Percentiles rank a stretch among this genome's conserved stretches.
phyloP scores from a whole-genome alignment of 208 protist genomes.

The Wallacemonas sp. region DNA sequence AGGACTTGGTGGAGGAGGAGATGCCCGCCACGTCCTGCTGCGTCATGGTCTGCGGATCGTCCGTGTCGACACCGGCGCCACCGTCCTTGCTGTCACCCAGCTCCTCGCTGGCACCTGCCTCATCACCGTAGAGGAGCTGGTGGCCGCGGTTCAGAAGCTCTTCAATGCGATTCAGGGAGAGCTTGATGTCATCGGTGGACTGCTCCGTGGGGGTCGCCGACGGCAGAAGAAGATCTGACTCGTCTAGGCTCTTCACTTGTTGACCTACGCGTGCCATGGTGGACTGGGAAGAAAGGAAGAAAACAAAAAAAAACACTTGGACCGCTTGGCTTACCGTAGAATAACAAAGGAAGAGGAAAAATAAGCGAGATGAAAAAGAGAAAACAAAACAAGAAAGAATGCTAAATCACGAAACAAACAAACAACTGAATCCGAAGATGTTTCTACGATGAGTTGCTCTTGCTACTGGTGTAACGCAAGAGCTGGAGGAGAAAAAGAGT shows the following conservation, averaged over 20 bases:
- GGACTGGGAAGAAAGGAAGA: background rate
- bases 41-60: conserved; percentile 1
- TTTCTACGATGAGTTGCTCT: background rate
- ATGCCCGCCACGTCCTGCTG: conserved; percentile 11
- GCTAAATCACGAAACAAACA: background rate
- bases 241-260: conserved; percentile 5
- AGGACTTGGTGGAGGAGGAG: conserved; percentile 15
- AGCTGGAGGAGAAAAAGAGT: background rate
- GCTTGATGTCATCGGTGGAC: conserved; percentile 37
- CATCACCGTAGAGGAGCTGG: conserved; percentile 55
- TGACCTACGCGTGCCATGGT: conserved; percentile 13
- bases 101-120: background rate
- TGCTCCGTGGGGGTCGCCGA: conserved; percentile 16
- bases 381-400: conserved; percentile 12
- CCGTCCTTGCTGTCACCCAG: background rate
- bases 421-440: background rate
- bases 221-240: conserved; percentile 10
- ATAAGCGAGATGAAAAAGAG: background rate
- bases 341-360: conserved; percentile 1
- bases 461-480: background rate
- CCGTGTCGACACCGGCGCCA: background rate
- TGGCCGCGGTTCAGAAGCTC: conserved; percentile 47
- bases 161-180: conserved; percentile 63
- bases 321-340: background rate
- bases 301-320: background rate